Evolutionary conservation across 106 monocot genomes (phyloP), one percentile per base, ranked within the genome.

Genomic region (Ottelia alismoides): DNA sequence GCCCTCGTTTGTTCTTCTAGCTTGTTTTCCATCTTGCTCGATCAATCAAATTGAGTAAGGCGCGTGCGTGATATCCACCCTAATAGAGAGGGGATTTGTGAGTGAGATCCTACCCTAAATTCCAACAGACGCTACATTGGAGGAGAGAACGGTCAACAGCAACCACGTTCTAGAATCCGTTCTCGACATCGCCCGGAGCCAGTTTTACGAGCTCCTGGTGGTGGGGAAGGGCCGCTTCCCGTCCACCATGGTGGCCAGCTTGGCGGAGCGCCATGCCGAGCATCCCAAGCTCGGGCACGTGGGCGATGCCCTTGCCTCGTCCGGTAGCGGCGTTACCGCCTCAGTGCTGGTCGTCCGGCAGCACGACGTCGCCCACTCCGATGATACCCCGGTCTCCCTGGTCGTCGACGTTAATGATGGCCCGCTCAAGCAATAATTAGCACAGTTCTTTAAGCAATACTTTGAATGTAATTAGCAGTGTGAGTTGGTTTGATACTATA

Each of bases 141-240:
- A 80, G 57, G 84, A 84, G 57, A 74, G 64, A 63, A 20, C 72
- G n/a, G n/a, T n/a, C n/a, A n/a, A n/a, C 11, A 71, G 52, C 29
- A 64, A 22, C 43, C 74, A 77, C 46, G 68, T 72, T 19, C 4
- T 81, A 28, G 84, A 84, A 17, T 62, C 60, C 3, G 90, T 84
- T n/a, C 31, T 84, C 47, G 63, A 52, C 22, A 75, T 91, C 20
- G 84, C 77, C 12, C 59, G 59, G 72, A 78, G 74, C 32, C 57
- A 72, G 12, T 66, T 53, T 32, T 78, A 81, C 57, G 81, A 69
- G 64, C 67, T 84, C 20, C n/a, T 91, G 2, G 74, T 89, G 49
- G 76, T 83, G 19, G 88, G 83, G n/a, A 89, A 74, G 55, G 88
- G 88, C 10, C 63, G 77, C 53, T 76, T 69, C 63, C 88, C 88